Evolutionary conservation across 345 rosid genomes (phyloP), one percentile per base, ranked within the genome.

Genomic region (Populus ilicifolia): DNA sequence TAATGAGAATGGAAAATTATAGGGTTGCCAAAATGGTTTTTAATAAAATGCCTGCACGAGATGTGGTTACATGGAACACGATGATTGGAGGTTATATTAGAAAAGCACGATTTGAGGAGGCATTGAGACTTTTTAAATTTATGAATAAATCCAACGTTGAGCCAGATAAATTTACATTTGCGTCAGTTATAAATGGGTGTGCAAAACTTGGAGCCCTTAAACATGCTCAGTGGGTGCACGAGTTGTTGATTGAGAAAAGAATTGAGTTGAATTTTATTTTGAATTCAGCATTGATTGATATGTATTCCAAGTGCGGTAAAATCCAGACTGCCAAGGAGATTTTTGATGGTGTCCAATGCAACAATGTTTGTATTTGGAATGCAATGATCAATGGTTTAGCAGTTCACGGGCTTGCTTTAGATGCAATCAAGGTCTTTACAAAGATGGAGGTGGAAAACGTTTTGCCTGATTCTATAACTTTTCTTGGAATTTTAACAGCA

Each of bases 311-410:
- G 75, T 94, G 96, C 5, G 93, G 97, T 48, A 86, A 83, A 82
- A 89, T 94, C 36, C 84, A 86, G 52, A 80, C 76, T 14, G 90
- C 98, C 0, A 89, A 78, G 78, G 90, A 90, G 65, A 70, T 90
- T 69, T 94, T 94, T 59, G 78, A 88, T 14, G 78, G 79, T 2
- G 82, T 85, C 63, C 46, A 78, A 8, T 80, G 75, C 27, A 77
- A 41, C 33, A 79, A 92, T 82, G 92, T 91, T 12, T 94, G 90
- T 4, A 70, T 91, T 73, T 94, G 96, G 98, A 91, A 92, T 50
- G 85, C 94, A 5, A 91, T 94, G 90, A 88, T 94, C 81, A 87
- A 79, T 2, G 98, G 97, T 33, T 74, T 94, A 25, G 97, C 95
- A 7, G 76, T 84, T 72, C 97, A 94, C 64, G 98, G 97, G 27